Conservation (phyloP, 495 filamentous ascomycete genomes). For the Penicillium ucsense region DNA sequence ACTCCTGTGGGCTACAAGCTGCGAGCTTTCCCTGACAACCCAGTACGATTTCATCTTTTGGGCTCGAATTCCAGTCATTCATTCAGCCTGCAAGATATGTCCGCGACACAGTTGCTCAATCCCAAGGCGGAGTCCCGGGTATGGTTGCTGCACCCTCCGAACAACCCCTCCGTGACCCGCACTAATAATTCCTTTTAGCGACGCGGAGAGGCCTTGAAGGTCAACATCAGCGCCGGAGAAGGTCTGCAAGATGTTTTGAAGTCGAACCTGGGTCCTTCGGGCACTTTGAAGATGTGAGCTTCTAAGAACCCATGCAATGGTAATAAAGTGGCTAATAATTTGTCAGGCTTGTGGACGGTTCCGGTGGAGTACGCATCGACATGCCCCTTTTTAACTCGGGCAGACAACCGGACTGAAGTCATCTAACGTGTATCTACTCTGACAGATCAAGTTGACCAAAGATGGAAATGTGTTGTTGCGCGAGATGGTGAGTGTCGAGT, state of each 20-base stretch:
- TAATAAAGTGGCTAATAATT: conserved; percentile 21
- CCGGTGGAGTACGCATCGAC: conserved; percentile 63
- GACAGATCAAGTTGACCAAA: conserved; percentile 96
- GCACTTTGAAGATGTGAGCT: conserved; percentile 90
- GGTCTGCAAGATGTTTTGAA: conserved; percentile 93
- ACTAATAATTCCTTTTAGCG: conserved; percentile 51
- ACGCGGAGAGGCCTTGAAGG: conserved; percentile 86
- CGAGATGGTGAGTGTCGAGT: conserved; percentile 68
- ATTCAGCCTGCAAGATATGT: conserved; percentile 30
- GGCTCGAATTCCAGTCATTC: conserved; percentile 18
- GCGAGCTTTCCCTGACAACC: conserved; percentile 44
- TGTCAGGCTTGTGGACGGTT: conserved; percentile 82
- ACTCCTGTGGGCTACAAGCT: conserved; percentile 12
- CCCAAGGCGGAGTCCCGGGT: conserved; percentile 96
- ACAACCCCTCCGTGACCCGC: conserved; percentile 13
- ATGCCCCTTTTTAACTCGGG: conserved; percentile 6
- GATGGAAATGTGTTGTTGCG: conserved; percentile 92
- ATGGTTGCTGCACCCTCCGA: conserved; percentile 19
- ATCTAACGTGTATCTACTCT: conserved; percentile 7
- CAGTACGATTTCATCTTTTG: conserved; percentile 13
- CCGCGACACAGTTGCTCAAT: conserved; percentile 90
- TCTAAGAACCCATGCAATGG: background rate
- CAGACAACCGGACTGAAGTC: background rate
- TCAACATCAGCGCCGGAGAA: conserved; percentile 95
- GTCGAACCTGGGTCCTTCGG: conserved; percentile 87